These are phyloP conservation scores for Macadamia tetraphylla DNA, from an alignment of 164 flowering plant species.

Conservation along the genomic window DNA sequence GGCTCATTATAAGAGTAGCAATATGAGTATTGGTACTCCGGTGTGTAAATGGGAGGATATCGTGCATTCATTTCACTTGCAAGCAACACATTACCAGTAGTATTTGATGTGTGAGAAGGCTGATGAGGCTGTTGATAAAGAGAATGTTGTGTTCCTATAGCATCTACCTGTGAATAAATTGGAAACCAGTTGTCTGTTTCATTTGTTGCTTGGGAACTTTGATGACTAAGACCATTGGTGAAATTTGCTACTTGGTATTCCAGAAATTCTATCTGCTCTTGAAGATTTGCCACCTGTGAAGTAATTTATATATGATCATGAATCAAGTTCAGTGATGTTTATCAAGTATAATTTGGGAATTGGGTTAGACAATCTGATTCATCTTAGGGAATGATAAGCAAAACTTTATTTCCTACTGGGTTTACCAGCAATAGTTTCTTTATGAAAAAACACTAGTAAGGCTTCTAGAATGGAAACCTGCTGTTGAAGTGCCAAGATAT, in stretches of 20 bases:
- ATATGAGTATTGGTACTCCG: conserved; percentile 15
- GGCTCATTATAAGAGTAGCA: conserved; percentile 9
- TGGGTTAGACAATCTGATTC: too few species aligned
- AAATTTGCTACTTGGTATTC: conserved; percentile 32
- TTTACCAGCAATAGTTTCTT: too few species aligned
- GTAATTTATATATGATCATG: background rate
- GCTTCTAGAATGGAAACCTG: conserved; percentile 34
- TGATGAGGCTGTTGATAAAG: conserved; percentile 11
- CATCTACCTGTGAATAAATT: conserved; percentile 17
- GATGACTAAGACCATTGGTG: background rate
- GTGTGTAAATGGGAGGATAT: conserved; percentile 10
- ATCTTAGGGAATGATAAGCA: background rate
- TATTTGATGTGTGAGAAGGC: conserved; percentile 5
- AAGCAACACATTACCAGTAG: conserved; percentile 7
- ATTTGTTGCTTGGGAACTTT: conserved; percentile 5
- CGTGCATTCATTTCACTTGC: conserved; percentile 13
- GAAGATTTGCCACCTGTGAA: conserved; percentile 52
- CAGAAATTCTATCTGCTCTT: conserved; percentile 52
- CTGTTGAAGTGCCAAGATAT: conserved; percentile 61
- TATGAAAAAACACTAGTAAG: too few species aligned
- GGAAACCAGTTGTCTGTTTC: background rate
- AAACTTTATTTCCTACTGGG: background rate
- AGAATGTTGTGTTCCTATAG: conserved; percentile 9
- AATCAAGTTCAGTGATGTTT: background rate
- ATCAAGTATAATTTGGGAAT: background rate